Evolutionary conservation across 1,139 yeast species (phyloP).

Genomic region (Hyphopichia burtonii): DNA sequence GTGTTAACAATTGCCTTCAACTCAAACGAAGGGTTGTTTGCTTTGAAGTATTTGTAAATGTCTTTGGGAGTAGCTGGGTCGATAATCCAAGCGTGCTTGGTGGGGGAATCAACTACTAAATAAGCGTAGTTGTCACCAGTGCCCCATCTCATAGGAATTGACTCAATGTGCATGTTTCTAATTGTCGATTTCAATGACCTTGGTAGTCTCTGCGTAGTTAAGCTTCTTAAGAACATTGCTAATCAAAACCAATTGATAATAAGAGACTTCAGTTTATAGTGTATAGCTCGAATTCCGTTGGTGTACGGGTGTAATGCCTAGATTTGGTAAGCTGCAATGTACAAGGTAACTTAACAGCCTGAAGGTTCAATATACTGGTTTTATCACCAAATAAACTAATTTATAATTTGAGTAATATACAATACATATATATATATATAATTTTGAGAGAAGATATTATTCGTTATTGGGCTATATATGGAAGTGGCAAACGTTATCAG

Average conservation of each 20-base stretch:
- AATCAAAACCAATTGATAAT: too few species aligned
- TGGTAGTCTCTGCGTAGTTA: not conserved
- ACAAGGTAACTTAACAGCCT: too few species aligned
- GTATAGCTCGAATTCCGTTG: too few species aligned
- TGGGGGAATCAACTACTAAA: slow-evolving; percentile 64
- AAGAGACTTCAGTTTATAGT: not conserved
- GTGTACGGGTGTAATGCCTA: too few species aligned
- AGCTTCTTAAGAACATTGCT: not conserved
- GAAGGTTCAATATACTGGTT: too few species aligned
- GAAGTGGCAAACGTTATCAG: too few species aligned
- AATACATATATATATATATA: too few species aligned
- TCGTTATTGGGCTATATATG: too few species aligned
- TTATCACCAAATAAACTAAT: too few species aligned
- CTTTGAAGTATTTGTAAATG: slow-evolving; percentile 25
- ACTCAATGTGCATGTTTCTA: slow-evolving; percentile 73
- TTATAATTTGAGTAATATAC: too few species aligned
- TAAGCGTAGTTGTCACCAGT: slow-evolving; percentile 89
- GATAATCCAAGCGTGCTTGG: slow-evolving; percentile 74
- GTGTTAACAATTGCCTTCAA: slow-evolving; percentile 84
- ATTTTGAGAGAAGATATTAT: too few species aligned
- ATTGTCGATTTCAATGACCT: slow-evolving; percentile 1
- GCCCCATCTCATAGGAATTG: slow-evolving; percentile 95
- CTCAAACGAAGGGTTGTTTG: slow-evolving; percentile 29
- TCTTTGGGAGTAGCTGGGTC: slow-evolving; percentile 91
- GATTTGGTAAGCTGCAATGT: too few species aligned